Evolutionary conservation across 176 grass and related monocot species (phyloP).

Genomic region (Bolboschoenus planiculmis): DNA sequence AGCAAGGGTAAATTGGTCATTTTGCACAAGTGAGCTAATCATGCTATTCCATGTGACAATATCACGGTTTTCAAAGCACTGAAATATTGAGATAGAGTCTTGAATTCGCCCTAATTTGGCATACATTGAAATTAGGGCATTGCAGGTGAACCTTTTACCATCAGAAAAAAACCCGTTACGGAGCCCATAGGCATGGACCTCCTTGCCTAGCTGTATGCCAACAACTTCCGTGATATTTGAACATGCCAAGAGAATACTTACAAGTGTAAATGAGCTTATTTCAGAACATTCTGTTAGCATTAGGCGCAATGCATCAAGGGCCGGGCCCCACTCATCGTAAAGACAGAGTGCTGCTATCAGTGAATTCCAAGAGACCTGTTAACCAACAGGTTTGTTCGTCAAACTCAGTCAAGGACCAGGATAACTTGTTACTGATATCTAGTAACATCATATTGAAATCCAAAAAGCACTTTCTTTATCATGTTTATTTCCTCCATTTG

Average conservation of each 20-base stretch:
- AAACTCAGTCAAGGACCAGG: background rate
- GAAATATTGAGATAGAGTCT: constrained; percentile 54
- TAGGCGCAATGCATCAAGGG: constrained; percentile 38
- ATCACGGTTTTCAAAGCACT: constrained; percentile 11
- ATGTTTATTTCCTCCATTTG: background rate
- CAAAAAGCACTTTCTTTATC: background rate
- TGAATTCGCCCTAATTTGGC: constrained; percentile 59
- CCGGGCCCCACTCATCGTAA: constrained; percentile 41
- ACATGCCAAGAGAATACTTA: constrained; percentile 66
- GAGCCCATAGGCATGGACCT: constrained; percentile 61
- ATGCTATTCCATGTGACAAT: constrained; percentile 85
- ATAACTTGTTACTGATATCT: background rate
- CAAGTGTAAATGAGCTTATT: constrained; percentile 72
- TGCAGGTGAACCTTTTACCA: constrained; percentile 50
- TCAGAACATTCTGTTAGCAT: constrained; percentile 40
- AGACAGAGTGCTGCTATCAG: constrained; percentile 61
- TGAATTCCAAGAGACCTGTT: constrained; percentile 58
- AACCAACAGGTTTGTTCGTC: background rate
- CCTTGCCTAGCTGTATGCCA: constrained; percentile 45
- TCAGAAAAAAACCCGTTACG: constrained; percentile 33
- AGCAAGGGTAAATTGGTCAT: constrained; percentile 33
- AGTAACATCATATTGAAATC: background rate
- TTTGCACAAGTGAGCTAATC: constrained; percentile 67
- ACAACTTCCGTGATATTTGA: constrained; percentile 33
- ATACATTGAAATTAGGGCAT: constrained; percentile 85